Percentiles rank a stretch among this genome's conserved stretches.
Evolutionary conservation across 306 rosid genomes (phyloP).

Genomic region (Rubus idaeus): DNA sequence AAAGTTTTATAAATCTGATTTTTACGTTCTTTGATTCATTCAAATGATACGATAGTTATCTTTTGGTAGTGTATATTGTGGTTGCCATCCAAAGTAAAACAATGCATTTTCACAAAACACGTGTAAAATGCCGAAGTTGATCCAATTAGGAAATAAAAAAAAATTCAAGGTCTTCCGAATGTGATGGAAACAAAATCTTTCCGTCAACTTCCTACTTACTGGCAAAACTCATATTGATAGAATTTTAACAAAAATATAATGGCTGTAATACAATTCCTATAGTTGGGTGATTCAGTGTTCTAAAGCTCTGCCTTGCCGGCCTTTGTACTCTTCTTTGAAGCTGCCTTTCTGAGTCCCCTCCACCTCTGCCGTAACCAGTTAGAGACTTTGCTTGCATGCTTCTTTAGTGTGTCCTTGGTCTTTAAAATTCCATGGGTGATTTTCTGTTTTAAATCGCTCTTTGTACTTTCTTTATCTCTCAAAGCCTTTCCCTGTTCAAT

Average conservation of each 20-base stretch:
- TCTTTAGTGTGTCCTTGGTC: constrained; percentile 52
- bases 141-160: neutral
- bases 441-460: constrained; percentile 60
- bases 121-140: neutral
- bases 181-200: neutral
- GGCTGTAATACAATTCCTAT: constrained; percentile 19
- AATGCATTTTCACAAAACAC: neutral
- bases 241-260: constrained; percentile 16
- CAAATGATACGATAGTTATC: neutral
- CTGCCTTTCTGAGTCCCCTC: constrained; percentile 48
- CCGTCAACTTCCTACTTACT: constrained; percentile 18
- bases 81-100: neutral
- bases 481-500: constrained; percentile 62
- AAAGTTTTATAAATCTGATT: neutral
- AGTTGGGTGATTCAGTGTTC: constrained; percentile 13
- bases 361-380: constrained; percentile 57
- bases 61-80: neutral
- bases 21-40: neutral
- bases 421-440: constrained; percentile 46
- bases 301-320: constrained; percentile 69
- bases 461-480: constrained; percentile 53
- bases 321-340: constrained; percentile 51
- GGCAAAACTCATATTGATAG: constrained; percentile 16
- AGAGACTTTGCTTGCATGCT: constrained; percentile 63
- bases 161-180: neutral